These are phyloP conservation scores for Botrytis tulipae DNA, from an alignment of 2,329 filamentous ascomycete genomes.

Conservation along the genomic window DNA sequence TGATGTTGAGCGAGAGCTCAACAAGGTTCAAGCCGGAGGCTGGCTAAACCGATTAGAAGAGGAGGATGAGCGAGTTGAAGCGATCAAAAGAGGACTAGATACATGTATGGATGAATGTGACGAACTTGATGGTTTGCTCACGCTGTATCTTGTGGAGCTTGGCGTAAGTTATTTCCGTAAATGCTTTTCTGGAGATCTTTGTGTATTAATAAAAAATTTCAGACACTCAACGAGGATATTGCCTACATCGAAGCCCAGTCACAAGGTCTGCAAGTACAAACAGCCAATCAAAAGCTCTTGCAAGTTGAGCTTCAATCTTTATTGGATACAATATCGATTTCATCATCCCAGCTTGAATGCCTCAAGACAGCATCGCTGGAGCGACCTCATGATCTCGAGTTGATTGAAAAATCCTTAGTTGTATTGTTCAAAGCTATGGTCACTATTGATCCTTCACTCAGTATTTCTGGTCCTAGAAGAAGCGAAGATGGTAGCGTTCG, in stretches of 20 bases:
- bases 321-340: conserved; percentile 89
- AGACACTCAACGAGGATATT: conserved; percentile 94
- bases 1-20: conserved; percentile 83
- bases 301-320: conserved; percentile 82
- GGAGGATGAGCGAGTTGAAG: conserved; percentile 85
- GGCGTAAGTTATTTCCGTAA: conserved; percentile 68
- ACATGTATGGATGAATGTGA: conserved; percentile 92
- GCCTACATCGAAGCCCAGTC: conserved; percentile 96
- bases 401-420: conserved; percentile 75
- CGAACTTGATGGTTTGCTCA: conserved; percentile 90
- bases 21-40: conserved; percentile 85
- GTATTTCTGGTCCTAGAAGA: conserved; percentile 44
- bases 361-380: conserved; percentile 73
- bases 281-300: conserved; percentile 91
- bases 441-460: conserved; percentile 84
- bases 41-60: conserved; percentile 84
- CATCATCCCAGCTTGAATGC: conserved; percentile 69
- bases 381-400: conserved; percentile 65
- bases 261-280: conserved; percentile 94
- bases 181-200: conserved; percentile 27
- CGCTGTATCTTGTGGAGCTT: conserved; percentile 90
- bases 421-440: conserved; percentile 88
- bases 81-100: conserved; percentile 83
- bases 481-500: conserved; percentile 40
- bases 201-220: conserved; percentile 27